phyloP scores from a whole-genome alignment of 176 grass and related monocot species.

The Secale cereale region DNA sequence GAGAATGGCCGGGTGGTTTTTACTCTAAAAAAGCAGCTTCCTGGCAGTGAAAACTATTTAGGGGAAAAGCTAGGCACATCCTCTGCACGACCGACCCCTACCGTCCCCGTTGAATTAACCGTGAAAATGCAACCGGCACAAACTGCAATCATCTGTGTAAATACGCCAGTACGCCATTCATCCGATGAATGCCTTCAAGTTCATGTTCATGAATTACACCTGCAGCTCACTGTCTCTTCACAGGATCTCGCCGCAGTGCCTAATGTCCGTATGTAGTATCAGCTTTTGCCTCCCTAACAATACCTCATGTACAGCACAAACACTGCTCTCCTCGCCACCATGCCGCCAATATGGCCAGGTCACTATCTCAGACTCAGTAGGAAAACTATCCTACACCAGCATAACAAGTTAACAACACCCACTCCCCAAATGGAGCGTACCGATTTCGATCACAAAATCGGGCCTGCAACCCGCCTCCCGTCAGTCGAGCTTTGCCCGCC shows the following conservation, averaged over 20 bases:
- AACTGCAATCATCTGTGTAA: background rate
- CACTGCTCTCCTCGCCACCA: background rate
- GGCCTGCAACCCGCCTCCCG: background rate
- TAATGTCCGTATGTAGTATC: conserved; percentile 8
- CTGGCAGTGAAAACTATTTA: too few relatives aligned
- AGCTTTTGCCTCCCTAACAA: conserved; percentile 12
- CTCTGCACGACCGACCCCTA: too few relatives aligned
- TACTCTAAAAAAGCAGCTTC: too few relatives aligned
- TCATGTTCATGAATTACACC: background rate
- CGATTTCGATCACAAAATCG: conserved; percentile 6
- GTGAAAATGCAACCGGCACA: background rate
- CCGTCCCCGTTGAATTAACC: background rate
- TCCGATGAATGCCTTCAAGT: background rate
- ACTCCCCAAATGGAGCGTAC: background rate
- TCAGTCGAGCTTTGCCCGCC: background rate
- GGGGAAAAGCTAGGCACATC: too few relatives aligned
- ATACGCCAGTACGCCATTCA: background rate
- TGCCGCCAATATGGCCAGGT: background rate
- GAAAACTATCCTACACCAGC: background rate
- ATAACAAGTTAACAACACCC: background rate
- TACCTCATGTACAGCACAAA: background rate
- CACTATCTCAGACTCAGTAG: background rate
- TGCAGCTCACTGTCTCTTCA: background rate
- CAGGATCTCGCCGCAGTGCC: background rate
- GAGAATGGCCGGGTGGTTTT: too few relatives aligned